Conservation (phyloP, 768 basidiomycete genomes). For the Tulasnella sp. region DNA sequence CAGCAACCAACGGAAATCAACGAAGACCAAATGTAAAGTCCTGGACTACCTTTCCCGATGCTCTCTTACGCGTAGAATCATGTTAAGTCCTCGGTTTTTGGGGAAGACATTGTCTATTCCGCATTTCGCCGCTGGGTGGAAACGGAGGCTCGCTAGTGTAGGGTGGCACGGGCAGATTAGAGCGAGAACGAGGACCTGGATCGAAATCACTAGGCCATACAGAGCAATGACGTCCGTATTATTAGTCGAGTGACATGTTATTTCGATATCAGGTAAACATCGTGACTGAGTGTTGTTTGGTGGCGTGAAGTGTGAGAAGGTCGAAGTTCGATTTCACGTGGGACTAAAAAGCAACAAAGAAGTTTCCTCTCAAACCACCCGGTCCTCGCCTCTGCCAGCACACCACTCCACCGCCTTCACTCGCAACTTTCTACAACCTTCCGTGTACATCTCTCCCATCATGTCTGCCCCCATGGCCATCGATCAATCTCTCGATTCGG, state of each 20-base stretch:
- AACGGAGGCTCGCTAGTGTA: too few relatives aligned
- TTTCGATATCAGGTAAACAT: too few relatives aligned
- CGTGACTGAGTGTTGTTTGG: background rate
- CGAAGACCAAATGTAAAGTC: background rate
- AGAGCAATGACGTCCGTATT: too few relatives aligned
- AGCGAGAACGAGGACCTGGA: too few relatives aligned
- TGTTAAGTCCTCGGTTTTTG: too few relatives aligned
- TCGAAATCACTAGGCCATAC: too few relatives aligned
- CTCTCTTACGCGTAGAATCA: too few relatives aligned
- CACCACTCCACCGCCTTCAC: background rate
- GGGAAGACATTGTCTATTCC: too few relatives aligned
- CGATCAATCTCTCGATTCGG: conserved; percentile 31
- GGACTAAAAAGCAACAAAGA: background rate
- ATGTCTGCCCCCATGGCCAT: conserved; percentile 31
- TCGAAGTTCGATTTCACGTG: background rate
- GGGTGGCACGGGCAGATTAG: too few relatives aligned
- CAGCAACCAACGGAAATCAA: background rate
- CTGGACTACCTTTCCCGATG: too few relatives aligned
- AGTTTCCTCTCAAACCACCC: background rate
- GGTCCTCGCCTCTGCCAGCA: background rate
- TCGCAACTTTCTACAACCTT: background rate
- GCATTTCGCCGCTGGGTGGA: too few relatives aligned
- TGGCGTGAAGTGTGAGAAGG: background rate
- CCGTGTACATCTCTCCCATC: background rate
- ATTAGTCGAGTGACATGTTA: too few relatives aligned